Evolutionary conservation across 164 flowering plant species (phyloP).

Genomic region (Vitis cinerea): DNA sequence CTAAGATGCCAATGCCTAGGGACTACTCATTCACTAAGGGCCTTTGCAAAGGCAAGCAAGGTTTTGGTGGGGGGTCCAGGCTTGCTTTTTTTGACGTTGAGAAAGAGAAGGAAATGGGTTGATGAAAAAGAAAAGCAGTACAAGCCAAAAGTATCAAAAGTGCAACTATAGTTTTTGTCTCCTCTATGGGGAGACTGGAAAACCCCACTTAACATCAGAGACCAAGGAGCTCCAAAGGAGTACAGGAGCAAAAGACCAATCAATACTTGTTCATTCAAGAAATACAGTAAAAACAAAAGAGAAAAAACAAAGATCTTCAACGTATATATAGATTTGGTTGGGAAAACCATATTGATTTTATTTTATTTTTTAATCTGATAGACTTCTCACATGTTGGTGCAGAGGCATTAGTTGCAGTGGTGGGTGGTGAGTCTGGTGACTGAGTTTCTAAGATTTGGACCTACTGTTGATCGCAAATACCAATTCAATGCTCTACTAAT

Average conservation of each 20-base stretch:
- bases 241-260: not conserved
- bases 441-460: not conserved
- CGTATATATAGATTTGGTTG: too few species aligned
- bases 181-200: not conserved
- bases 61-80: not conserved
- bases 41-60: not conserved
- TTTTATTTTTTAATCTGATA: not conserved
- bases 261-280: too few species aligned
- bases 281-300: too few species aligned
- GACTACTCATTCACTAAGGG: too few species aligned
- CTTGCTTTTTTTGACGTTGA: not conserved
- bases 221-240: not conserved
- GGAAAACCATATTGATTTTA: too few species aligned
- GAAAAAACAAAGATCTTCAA: too few species aligned
- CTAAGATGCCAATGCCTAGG: slow-evolving; percentile 13
- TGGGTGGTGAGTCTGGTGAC: too few species aligned
- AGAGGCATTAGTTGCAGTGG: not conserved
- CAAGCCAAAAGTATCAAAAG: not conserved
- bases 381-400: not conserved
- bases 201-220: not conserved
- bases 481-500: not conserved
- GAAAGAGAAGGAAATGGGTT: not conserved
- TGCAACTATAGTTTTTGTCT: not conserved
- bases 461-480: not conserved
- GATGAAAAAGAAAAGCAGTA: not conserved